These are phyloP conservation scores for Cenococcum geophilum DNA, from an alignment of 495 filamentous ascomycete genomes.

Conservation along the genomic window DNA sequence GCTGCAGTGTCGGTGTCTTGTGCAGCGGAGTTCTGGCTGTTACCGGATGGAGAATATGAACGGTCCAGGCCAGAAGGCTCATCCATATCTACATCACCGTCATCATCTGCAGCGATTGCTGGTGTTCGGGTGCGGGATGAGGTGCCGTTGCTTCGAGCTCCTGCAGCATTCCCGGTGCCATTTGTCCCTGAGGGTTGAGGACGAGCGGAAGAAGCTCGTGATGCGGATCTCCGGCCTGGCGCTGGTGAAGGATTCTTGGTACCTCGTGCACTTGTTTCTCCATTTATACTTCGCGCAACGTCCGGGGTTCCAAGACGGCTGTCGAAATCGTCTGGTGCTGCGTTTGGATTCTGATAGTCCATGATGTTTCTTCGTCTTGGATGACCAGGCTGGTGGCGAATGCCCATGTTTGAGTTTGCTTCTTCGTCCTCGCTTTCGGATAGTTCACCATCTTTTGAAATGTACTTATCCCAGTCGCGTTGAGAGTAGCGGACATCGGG, in stretches of 20 bases:
- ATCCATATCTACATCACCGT: slow-evolving; percentile 31
- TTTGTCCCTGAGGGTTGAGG: slow-evolving; percentile 7
- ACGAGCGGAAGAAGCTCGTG: slow-evolving; percentile 25
- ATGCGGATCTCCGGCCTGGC: slow-evolving; percentile 11
- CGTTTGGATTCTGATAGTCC: slow-evolving; percentile 61
- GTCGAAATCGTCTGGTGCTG: slow-evolving; percentile 49
- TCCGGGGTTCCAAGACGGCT: slow-evolving; percentile 10
- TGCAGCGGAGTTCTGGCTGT: neutral
- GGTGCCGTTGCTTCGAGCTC: slow-evolving; percentile 14
- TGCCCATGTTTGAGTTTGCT: slow-evolving; percentile 64
- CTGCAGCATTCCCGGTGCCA: neutral
- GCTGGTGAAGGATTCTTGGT: slow-evolving; percentile 12
- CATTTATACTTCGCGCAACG: slow-evolving; percentile 19
- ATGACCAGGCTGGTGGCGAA: slow-evolving; percentile 55
- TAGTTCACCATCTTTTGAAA: slow-evolving; percentile 37
- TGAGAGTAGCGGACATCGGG: slow-evolving; percentile 78
- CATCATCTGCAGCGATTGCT: slow-evolving; percentile 20
- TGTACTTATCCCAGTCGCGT: slow-evolving; percentile 73
- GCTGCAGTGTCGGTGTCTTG: slow-evolving; percentile 2
- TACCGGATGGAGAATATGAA: neutral
- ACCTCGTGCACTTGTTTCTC: slow-evolving; percentile 12
- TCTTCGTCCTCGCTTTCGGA: slow-evolving; percentile 81
- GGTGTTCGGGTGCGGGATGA: slow-evolving; percentile 17
- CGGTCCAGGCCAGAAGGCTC: slow-evolving; percentile 2
- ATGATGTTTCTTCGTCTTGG: slow-evolving; percentile 58